phyloP scores from a whole-genome alignment of 1,284 basidiomycete species.

The Apiotrichum akiyoshidainum region DNA sequence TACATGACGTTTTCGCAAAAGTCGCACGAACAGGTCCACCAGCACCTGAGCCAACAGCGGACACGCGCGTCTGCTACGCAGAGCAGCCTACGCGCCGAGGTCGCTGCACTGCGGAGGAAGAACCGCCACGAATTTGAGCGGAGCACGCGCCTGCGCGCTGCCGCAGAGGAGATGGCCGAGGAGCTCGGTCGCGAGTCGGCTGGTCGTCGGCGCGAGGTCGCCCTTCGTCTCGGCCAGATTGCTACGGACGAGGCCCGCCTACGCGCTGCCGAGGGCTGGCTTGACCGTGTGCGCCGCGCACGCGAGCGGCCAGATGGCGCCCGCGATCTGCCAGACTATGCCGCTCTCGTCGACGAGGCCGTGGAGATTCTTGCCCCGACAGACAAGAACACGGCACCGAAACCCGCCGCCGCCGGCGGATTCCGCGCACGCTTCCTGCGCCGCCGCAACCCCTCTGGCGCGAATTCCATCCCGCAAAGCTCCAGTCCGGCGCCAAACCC shows the following conservation, averaged over 20 bases:
- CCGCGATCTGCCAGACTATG: slow-evolving; percentile 30
- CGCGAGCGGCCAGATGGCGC: slow-evolving; percentile 35
- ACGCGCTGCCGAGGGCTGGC: slow-evolving; percentile 41
- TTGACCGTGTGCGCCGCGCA: slow-evolving; percentile 41
- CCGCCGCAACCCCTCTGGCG: slow-evolving; percentile 4
- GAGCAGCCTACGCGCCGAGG: slow-evolving; percentile 55
- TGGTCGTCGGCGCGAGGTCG: slow-evolving; percentile 70
- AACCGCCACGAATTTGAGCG: slow-evolving; percentile 29
- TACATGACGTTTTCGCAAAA: slow-evolving; percentile 89
- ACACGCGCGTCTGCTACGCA: slow-evolving; percentile 64
- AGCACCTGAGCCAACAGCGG: slow-evolving; percentile 58
- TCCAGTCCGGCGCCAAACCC: slow-evolving; percentile 3
- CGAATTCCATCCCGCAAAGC: background rate
- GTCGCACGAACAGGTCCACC: slow-evolving; percentile 67
- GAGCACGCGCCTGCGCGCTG: slow-evolving; percentile 57
- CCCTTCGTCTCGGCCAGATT: slow-evolving; percentile 64
- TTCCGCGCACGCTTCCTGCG: slow-evolving; percentile 8
- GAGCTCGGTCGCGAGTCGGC: slow-evolving; percentile 70
- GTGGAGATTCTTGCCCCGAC: slow-evolving; percentile 62
- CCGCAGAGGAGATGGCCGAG: slow-evolving; percentile 69
- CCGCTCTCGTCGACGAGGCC: slow-evolving; percentile 54
- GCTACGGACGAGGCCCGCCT: slow-evolving; percentile 61
- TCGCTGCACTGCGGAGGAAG: slow-evolving; percentile 21
- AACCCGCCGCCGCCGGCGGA: background rate
- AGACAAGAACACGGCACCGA: background rate